Conservation (phyloP, 495 filamentous ascomycete species). For the Annulohypoxylon maeteangense region DNA sequence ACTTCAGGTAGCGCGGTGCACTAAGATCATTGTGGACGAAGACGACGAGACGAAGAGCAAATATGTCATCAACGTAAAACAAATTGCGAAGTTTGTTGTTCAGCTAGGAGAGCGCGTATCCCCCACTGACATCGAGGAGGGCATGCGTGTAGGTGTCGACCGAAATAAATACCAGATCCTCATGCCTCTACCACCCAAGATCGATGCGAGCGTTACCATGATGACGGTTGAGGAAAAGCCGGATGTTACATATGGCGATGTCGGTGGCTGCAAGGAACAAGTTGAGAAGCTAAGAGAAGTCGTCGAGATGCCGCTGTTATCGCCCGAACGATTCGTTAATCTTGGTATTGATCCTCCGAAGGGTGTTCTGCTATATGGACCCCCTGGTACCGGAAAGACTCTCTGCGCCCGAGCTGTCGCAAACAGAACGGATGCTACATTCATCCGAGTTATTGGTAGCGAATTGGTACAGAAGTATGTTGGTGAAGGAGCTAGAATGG, state of each 20-base stretch:
- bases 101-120: slow-evolving; percentile 96
- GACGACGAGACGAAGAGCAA: slow-evolving; percentile 98
- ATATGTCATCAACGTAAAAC: slow-evolving; percentile 99
- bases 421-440: slow-evolving; percentile 97
- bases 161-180: slow-evolving; percentile 99
- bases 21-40: slow-evolving; percentile 98
- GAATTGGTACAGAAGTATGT: slow-evolving; percentile 99
- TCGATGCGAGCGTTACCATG: slow-evolving; percentile 99
- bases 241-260: slow-evolving; percentile 98
- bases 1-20: slow-evolving; percentile 96
- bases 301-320: slow-evolving; percentile 96
- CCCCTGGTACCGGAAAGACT: slow-evolving; percentile 97
- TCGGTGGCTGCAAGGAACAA: slow-evolving; percentile 98
- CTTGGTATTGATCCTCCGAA: slow-evolving; percentile 98
- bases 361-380: slow-evolving; percentile 95
- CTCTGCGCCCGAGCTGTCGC: slow-evolving; percentile 97
- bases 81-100: slow-evolving; percentile 99
- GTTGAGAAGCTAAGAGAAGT: slow-evolving; percentile 99
- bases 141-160: slow-evolving; percentile 98
- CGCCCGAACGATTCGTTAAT: slow-evolving; percentile 95
- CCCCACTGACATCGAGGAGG: slow-evolving; percentile 98
- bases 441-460: slow-evolving; percentile 97
- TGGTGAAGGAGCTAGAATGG: slow-evolving; percentile 97
- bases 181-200: slow-evolving; percentile 96
- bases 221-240: slow-evolving; percentile 99